Percentiles rank a stretch among this genome's conserved stretches.
phyloP scores from a whole-genome alignment of 345 rosid genomes.

The Linum tenue region DNA sequence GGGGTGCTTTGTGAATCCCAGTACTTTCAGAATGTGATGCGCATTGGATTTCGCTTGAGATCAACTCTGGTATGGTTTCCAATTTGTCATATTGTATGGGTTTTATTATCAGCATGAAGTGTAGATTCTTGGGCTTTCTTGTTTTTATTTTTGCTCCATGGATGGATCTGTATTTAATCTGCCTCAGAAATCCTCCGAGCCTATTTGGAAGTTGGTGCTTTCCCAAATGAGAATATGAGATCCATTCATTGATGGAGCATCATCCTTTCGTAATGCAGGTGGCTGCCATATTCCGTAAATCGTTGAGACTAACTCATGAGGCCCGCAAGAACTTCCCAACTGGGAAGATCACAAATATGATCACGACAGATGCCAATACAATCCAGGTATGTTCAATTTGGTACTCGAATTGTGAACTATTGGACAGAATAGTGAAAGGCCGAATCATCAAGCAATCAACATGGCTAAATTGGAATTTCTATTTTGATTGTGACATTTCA shows the following conservation, averaged over 20 bases:
- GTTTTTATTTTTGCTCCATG: not conserved
- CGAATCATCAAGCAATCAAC: not conserved
- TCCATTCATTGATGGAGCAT: not conserved
- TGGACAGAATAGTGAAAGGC: not conserved
- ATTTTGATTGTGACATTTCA: slow-evolving; percentile 1
- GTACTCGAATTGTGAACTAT: not conserved
- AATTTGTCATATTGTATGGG: not conserved
- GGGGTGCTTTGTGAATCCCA: slow-evolving; percentile 25
- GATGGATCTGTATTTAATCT: not conserved
- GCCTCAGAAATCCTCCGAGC: not conserved
- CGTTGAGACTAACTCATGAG: slow-evolving; percentile 25
- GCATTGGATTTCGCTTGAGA: slow-evolving; percentile 22
- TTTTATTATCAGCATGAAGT: not conserved
- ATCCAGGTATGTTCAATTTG: slow-evolving; percentile 18
- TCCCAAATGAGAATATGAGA: not conserved
- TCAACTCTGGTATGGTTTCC: slow-evolving; percentile 23
- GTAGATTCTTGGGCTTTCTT: not conserved
- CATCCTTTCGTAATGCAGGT: slow-evolving; percentile 19
- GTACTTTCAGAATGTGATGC: slow-evolving; percentile 28
- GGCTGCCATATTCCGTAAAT: slow-evolving; percentile 29
- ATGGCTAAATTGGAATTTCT: not conserved
- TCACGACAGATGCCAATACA: slow-evolving; percentile 28
- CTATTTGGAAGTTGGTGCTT: slow-evolving; percentile 5
- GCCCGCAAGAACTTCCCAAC: slow-evolving; percentile 20
- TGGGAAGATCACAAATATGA: slow-evolving; percentile 29